Conservation (phyloP, 257 asterid genomes). For the Scutellaria baicalensis region DNA sequence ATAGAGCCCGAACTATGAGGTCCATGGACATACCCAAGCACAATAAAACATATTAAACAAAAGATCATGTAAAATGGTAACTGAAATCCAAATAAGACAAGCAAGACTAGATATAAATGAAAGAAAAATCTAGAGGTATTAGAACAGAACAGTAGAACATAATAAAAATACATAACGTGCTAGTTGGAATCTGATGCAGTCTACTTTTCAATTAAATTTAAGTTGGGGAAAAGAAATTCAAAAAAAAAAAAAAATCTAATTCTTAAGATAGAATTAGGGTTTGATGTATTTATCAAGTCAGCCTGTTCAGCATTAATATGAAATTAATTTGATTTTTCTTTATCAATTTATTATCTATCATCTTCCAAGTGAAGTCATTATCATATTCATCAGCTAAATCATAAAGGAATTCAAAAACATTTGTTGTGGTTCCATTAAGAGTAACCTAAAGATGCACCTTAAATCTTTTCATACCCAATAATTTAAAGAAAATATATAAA, state of each 20-base stretch:
- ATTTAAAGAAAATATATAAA: neutral
- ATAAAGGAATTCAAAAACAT: neutral
- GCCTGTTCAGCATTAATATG: neutral
- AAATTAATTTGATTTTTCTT: neutral
- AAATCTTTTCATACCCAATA: neutral
- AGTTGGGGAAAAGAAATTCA: neutral
- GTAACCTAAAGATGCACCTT: slow-evolving; percentile 1
- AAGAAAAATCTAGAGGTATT: neutral
- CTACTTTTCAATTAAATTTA: neutral
- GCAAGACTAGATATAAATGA: neutral
- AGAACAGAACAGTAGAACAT: neutral
- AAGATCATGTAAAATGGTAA: neutral
- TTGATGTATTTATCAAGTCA: neutral
- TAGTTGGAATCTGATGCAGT: neutral
- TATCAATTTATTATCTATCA: neutral
- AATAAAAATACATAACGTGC: neutral
- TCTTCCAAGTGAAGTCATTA: neutral
- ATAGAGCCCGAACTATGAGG: neutral
- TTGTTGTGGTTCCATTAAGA: neutral
- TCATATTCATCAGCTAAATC: neutral
- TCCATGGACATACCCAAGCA: neutral
- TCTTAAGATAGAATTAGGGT: neutral
- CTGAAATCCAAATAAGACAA: neutral
- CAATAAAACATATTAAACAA: neutral
- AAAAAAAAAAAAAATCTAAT: neutral